phyloP scores from a whole-genome alignment of 2,329 filamentous ascomycete species.

The Botrytis pseudocinerea region DNA sequence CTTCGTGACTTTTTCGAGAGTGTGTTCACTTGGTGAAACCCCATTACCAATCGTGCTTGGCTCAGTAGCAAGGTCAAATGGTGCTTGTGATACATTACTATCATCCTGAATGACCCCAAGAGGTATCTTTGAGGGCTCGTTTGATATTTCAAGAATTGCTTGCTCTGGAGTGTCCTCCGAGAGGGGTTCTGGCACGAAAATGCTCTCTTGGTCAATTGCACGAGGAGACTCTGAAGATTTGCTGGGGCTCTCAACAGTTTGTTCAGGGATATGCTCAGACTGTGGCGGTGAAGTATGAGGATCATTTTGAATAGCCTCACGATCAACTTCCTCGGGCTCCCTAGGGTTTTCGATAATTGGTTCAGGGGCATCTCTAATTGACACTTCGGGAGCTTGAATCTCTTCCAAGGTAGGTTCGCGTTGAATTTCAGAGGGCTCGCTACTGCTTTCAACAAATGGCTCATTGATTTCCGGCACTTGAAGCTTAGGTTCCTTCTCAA shows the following conservation, averaged over 20 bases:
- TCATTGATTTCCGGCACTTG: not conserved
- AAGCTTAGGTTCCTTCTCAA: not conserved
- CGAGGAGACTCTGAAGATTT: not conserved
- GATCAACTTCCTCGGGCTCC: not conserved
- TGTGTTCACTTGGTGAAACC: not conserved
- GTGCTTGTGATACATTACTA: not conserved
- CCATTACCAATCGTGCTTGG: not conserved
- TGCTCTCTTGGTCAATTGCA: not conserved
- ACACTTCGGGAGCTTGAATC: not conserved
- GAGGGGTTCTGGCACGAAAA: no score
- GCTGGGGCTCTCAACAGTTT: not conserved
- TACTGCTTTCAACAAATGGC: not conserved
- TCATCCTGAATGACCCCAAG: not conserved
- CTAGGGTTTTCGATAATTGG: not conserved
- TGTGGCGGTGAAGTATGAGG: not conserved
- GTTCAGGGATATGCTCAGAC: not conserved
- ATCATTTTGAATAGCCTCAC: not conserved
- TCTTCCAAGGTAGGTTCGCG: not conserved
- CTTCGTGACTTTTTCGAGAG: not conserved
- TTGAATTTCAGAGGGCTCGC: not conserved
- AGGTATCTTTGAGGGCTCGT: not conserved
- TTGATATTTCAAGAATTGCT: not conserved
- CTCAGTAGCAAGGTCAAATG: not conserved
- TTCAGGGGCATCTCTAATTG: not conserved
- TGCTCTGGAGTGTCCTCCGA: not conserved